Percentiles rank a stretch among this genome's conserved stretches.
These are phyloP conservation scores for Claviceps arundinis DNA, from an alignment of 2,329 filamentous ascomycete genomes.

Conservation along the genomic window DNA sequence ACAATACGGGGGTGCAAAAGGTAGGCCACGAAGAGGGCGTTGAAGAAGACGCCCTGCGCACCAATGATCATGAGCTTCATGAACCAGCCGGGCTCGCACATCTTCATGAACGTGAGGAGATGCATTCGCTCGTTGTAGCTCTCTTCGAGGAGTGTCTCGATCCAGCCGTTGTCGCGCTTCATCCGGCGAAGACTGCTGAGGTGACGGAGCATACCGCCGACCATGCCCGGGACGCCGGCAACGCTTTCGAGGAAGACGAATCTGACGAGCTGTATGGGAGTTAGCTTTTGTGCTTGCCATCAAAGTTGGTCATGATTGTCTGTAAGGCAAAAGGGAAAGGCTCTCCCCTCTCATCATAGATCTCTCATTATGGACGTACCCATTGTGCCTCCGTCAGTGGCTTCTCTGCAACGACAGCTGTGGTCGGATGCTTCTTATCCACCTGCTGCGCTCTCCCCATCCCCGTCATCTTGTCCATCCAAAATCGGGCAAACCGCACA, in stretches of 20 bases:
- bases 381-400: conserved; percentile 77
- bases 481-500: conserved; percentile 63
- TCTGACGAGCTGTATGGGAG: conserved; percentile 45
- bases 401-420: conserved; percentile 37
- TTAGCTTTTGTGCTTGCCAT: background rate
- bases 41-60: conserved; percentile 94
- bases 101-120: conserved; percentile 81
- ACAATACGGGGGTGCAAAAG: conserved; percentile 75
- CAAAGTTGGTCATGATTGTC: background rate
- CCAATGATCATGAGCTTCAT: conserved; percentile 87
- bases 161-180: conserved; percentile 93
- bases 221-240: conserved; percentile 92
- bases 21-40: conserved; percentile 80
- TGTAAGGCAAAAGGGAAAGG: background rate
- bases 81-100: conserved; percentile 62
- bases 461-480: conserved; percentile 71
- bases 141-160: conserved; percentile 82
- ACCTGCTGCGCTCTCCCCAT: conserved; percentile 57
- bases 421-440: conserved; percentile 43
- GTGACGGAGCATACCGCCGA: conserved; percentile 87
- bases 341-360: too few relatives aligned
- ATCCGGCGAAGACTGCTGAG: conserved; percentile 71
- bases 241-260: conserved; percentile 93
- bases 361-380: conserved; percentile 23
- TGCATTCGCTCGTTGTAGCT: conserved; percentile 93